Conservation (phyloP, 768 basidiomycete species). For the Boletus fagicola region DNA sequence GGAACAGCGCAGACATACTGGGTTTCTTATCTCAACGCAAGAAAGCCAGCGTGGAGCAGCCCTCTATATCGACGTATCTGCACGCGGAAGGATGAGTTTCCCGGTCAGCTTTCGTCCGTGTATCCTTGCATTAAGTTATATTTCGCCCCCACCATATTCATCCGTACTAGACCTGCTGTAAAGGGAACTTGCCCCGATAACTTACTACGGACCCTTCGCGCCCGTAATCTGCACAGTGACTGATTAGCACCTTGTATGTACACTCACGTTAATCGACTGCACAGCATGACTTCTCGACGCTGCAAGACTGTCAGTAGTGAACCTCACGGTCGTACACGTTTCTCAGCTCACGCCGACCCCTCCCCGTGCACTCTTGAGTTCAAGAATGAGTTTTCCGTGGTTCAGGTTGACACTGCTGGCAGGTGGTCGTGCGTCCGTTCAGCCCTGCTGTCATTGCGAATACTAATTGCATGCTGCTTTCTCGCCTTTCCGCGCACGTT, state of each 20-base stretch:
- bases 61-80: slow-evolving; percentile 23
- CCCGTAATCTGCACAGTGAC: slow-evolving; percentile 12
- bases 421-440: slow-evolving; percentile 43
- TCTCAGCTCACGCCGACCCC: not conserved
- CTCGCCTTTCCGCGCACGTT: not conserved
- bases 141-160: slow-evolving; percentile 3
- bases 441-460: not conserved
- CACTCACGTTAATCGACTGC: slow-evolving; percentile 16
- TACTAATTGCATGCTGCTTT: slow-evolving; percentile 7
- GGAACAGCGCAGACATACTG: slow-evolving; percentile 39
- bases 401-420: slow-evolving; percentile 48
- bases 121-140: slow-evolving; percentile 13
- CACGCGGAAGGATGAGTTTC: slow-evolving; percentile 24
- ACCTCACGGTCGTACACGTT: not conserved
- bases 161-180: slow-evolving; percentile 10
- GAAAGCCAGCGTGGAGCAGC: slow-evolving; percentile 24
- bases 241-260: slow-evolving; percentile 9
- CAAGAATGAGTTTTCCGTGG: slow-evolving; percentile 56
- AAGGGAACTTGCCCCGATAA: slow-evolving; percentile 3
- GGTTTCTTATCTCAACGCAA: slow-evolving; percentile 31
- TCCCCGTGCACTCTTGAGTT: not conserved
- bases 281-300: slow-evolving; percentile 9
- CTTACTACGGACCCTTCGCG: slow-evolving; percentile 6
- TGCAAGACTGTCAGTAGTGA: not conserved
- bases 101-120: not conserved